Base-by-base conservation (phyloP, 148 eudicot species). In the Rheum nobile region DNA sequence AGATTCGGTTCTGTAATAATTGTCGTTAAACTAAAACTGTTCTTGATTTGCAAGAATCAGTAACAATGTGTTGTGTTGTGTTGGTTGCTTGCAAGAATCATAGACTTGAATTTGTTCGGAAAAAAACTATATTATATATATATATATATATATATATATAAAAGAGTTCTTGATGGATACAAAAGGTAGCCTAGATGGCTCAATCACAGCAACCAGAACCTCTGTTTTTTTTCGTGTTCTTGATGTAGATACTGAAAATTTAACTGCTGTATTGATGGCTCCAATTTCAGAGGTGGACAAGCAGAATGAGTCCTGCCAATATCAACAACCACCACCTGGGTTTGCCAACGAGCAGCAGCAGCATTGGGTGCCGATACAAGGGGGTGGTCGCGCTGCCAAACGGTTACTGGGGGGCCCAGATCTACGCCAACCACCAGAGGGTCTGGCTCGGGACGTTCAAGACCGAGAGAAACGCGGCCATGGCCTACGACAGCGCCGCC, bases 381-480 rank as follows among this genome's bases (percentile, higher is more conserved):
- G 72, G 72, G 1, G 72, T 70, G 31, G 50, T 70, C 29, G 71
- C 69, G 29, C 90, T 84, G 50, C 81, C 75, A 1, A 86, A 84
- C 37, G 90, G 90, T 4, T 72, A 84, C 46, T 86, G 84, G 83
- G 90, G 90, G 0, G 90, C 90, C 0, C 87, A 86, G 59, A 84
- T 86, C 3, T 84, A 86, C 61, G 84, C 83, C 28, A 75, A 80
- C 71, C 84, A 82, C 41, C 77, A 67, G 3, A 77, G 85, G 2
- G 68, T 81, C 10, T 84, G 90, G 90, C 79, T 84, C 1, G 90
- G 90, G n/a, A 86, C 90, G 8, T 86, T 84, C 81, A 81, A 78
- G 28, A 79, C 90, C 1, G 90, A 84, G 71, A 73, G 0, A 6
- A 78, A 75, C 8, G 90, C 87, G 0, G 90, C 84, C 0, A 31